Conservation (phyloP, 108 stramenopile species). For the Discostella pseudostelligera region DNA sequence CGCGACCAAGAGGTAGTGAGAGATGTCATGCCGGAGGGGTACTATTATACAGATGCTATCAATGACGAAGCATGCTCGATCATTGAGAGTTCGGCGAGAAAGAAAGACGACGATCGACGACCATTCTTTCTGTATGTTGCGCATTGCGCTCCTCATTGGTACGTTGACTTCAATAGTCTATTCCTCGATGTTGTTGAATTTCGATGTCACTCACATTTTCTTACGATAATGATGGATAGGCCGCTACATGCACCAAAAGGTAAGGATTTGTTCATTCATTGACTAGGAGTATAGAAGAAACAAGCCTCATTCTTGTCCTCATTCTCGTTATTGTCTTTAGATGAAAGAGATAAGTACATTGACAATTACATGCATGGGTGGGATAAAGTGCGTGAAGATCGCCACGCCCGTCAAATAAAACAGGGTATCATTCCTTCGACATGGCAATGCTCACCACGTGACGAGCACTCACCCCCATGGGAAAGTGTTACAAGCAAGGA, state of each 20-base stretch:
- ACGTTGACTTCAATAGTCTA: neutral
- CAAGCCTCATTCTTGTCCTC: neutral
- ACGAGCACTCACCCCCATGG: slow-evolving; percentile 40
- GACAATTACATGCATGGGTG: slow-evolving; percentile 45
- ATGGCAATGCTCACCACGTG: slow-evolving; percentile 47
- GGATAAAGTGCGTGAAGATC: slow-evolving; percentile 31
- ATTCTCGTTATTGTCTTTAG: slow-evolving; percentile 6
- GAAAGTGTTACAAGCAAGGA: slow-evolving; percentile 26
- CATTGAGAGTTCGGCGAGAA: slow-evolving; percentile 19
- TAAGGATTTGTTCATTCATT: neutral
- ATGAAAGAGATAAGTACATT: slow-evolving; percentile 41
- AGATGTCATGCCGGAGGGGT: slow-evolving; percentile 38
- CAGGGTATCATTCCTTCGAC: slow-evolving; percentile 30
- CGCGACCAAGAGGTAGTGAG: slow-evolving; percentile 26
- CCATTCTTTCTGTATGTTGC: slow-evolving; percentile 58
- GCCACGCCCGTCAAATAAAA: slow-evolving; percentile 27
- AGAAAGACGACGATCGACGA: neutral
- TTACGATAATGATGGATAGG: neutral
- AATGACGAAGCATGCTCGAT: slow-evolving; percentile 49
- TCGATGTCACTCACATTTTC: neutral
- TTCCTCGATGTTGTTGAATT: neutral
- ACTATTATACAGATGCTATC: slow-evolving; percentile 52
- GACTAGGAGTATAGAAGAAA: neutral
- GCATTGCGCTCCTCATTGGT: slow-evolving; percentile 47
- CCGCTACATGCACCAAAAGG: slow-evolving; percentile 48